These are phyloP conservation scores for Nicotiana rustica DNA, from an alignment of 305 asterid genomes.

Conservation along the genomic window DNA sequence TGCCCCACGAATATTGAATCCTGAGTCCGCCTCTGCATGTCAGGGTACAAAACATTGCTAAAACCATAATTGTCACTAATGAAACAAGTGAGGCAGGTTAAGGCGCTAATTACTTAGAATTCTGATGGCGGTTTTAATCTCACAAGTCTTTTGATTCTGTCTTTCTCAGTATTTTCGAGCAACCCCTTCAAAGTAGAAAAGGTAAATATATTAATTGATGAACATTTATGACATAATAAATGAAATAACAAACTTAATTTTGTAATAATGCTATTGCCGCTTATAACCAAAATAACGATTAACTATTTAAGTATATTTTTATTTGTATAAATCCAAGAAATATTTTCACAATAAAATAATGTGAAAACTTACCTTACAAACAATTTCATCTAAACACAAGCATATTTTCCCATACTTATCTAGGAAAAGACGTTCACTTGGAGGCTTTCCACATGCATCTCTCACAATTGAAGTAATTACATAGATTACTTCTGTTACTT, in stretches of 20 bases:
- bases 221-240: not conserved
- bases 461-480: slow-evolving; percentile 83
- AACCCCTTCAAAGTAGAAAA: slow-evolving; percentile 44
- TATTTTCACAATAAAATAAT: not conserved
- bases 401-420: slow-evolving; percentile 96
- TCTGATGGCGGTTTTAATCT: slow-evolving; percentile 77
- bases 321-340: too few relatives aligned
- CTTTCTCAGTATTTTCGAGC: slow-evolving; percentile 93
- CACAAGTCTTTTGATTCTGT: slow-evolving; percentile 76
- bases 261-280: not conserved
- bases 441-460: slow-evolving; percentile 91
- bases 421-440: slow-evolving; percentile 88
- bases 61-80: not conserved
- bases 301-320: too few relatives aligned
- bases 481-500: slow-evolving; percentile 83
- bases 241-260: not conserved
- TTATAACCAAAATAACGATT: not conserved
- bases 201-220: not conserved
- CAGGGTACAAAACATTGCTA: not conserved
- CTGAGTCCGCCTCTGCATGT: too few relatives aligned
- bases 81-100: not conserved
- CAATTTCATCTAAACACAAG: slow-evolving; percentile 95
- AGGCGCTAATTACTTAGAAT: slow-evolving; percentile 44
- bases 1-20: too few relatives aligned
- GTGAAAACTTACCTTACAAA: slow-evolving; percentile 68